Evolutionary conservation across 129 eudicot species (phyloP), one percentile per base, ranked within the genome.

Genomic region (Centaurea solstitialis): DNA sequence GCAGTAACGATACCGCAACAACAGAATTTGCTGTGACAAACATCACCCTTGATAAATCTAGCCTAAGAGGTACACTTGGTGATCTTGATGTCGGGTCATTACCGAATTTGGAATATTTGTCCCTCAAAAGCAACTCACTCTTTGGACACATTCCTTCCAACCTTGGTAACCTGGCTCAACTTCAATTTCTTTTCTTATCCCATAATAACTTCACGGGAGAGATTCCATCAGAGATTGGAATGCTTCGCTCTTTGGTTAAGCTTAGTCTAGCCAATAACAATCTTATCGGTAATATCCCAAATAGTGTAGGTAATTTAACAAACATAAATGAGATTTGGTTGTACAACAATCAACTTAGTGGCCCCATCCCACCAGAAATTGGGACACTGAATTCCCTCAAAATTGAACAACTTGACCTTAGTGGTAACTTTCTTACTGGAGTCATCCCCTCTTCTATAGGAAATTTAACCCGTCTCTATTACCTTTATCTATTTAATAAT

Each of bases 121-220:
- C 76, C 20, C 72, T 85, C 70, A 22, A 15, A 3, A 30, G 9
- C 35, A 86, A 86, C 68, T 82, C 24, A 2, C 70, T 86, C 24
- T 43, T 10, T 26, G 89, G 89, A 9, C 30, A 26, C 30, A 26
- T 26, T 26, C 30, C 30, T 26, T 26, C 30, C 30, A 26, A 26
- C 30, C 30, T 12, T 24, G 79, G 72, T 7, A 65, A 38, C 78
- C 78, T 82, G 13, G 78, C 89, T 9, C 41, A 64, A 5, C 86
- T 86, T 21, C 20, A 5, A 3, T 15, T 24, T 72, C 80, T 82
- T 9, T 3, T 22, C 8, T 13, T 85, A 9, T 7, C 75, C n/a
- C 3, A 0, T 11, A 85, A 85, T 40, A 21, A 62, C 12, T 50
- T 85, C 37, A 33, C 37, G 37, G 37, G 37, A 33, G 37, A 33